Conservation (phyloP, 768 basidiomycete genomes). For the Holtermanniella nyarrowii region DNA sequence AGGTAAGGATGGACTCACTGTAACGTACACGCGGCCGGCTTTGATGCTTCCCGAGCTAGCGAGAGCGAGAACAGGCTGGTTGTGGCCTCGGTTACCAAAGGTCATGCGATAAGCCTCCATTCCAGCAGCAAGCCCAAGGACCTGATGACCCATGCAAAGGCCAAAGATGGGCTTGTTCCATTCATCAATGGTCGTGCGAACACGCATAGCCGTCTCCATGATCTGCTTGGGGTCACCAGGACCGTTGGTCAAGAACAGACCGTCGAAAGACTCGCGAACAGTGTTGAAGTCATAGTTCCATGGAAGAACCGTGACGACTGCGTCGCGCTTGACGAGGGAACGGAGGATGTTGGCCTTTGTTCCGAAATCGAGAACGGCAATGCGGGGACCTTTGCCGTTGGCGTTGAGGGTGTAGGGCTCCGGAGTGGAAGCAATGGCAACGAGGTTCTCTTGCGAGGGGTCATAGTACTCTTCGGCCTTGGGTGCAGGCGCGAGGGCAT, state of each 20-base stretch:
- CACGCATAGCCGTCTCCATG: slow-evolving; percentile 67
- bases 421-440: slow-evolving; percentile 84
- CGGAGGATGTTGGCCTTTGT: slow-evolving; percentile 96
- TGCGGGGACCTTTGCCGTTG: slow-evolving; percentile 64
- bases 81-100: slow-evolving; percentile 98
- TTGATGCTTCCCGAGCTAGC: slow-evolving; percentile 88
- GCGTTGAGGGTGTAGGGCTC: slow-evolving; percentile 76
- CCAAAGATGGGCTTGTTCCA: slow-evolving; percentile 94
- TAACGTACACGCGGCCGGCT: slow-evolving; percentile 94
- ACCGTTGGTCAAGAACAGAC: slow-evolving; percentile 91
- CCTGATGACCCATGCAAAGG: slow-evolving; percentile 98
- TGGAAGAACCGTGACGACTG: slow-evolving; percentile 85
- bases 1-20: slow-evolving; percentile 27
- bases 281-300: slow-evolving; percentile 97
- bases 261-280: slow-evolving; percentile 81
- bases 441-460: slow-evolving; percentile 80
- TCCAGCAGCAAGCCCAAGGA: slow-evolving; percentile 95
- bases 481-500: slow-evolving; percentile 57
- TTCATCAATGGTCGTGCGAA: slow-evolving; percentile 70
- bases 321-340: slow-evolving; percentile 78
- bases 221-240: slow-evolving; percentile 89
- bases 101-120: slow-evolving; percentile 96
- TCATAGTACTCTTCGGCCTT: slow-evolving; percentile 74
- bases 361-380: slow-evolving; percentile 94
- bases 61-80: slow-evolving; percentile 92